Conservation (phyloP, 1,139 yeast species). For the Pneumocystis wakefieldiae region DNA sequence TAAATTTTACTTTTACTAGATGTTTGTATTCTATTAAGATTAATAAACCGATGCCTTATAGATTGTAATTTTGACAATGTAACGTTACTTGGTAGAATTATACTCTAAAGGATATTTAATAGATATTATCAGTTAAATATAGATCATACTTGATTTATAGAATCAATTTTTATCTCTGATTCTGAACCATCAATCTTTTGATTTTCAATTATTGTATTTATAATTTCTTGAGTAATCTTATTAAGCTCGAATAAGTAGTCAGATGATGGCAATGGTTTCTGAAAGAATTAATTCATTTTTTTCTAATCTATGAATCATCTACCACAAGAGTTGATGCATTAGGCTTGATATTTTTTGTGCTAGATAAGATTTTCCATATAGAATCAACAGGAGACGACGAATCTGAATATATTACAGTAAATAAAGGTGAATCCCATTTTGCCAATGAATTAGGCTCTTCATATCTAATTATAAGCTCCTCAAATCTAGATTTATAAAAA, state of each 20-base stretch:
- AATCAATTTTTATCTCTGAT: conserved; percentile 33
- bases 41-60: conserved; percentile 63
- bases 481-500: conserved; percentile 23
- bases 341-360: conserved; percentile 39
- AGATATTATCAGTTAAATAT: conserved; percentile 18
- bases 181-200: conserved; percentile 37
- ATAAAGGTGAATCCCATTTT: conserved; percentile 90
- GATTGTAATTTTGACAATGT: conserved; percentile 72
- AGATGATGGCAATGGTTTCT: conserved; percentile 57
- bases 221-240: conserved; percentile 48
- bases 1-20: conserved; percentile 49
- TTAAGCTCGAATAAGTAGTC: conserved; percentile 73
- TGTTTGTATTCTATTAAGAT: conserved; percentile 60
- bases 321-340: conserved; percentile 41
- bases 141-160: conserved; percentile 26
- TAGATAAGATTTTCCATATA: conserved; percentile 56
- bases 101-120: background rate
- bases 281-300: conserved; percentile 29
- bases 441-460: conserved; percentile 83
- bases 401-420: conserved; percentile 46
- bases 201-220: conserved; percentile 42
- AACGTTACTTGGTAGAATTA: conserved; percentile 48
- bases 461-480: conserved; percentile 64
- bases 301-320: conserved; percentile 26
- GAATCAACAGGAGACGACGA: conserved; percentile 47